Conservation (phyloP, 441 rosid species). For the Capsella rubella region DNA sequence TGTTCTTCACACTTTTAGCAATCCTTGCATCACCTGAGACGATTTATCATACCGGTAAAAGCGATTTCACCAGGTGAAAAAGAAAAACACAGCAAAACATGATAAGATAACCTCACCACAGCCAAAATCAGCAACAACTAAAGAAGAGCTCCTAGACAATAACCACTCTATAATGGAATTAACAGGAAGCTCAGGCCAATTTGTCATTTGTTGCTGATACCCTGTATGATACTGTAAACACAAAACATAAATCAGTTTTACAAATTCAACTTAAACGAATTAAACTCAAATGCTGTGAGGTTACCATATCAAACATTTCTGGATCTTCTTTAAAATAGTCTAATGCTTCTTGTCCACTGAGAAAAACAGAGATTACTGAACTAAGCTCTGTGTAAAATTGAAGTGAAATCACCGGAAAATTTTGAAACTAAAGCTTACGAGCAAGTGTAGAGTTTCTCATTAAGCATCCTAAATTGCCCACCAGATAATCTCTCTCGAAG, state of each 20-base stretch:
- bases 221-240: constrained; percentile 82
- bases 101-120: constrained; percentile 68
- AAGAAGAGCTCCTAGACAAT: constrained; percentile 61
- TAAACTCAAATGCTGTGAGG: not conserved
- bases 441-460: constrained; percentile 95
- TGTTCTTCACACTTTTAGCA: constrained; percentile 81
- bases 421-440: constrained; percentile 50
- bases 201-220: constrained; percentile 92
- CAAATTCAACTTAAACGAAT: not conserved
- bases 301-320: constrained; percentile 69
- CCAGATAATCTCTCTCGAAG: constrained; percentile 82
- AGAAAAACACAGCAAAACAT: not conserved
- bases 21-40: constrained; percentile 83
- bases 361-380: constrained; percentile 1
- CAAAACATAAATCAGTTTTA: constrained; percentile 8
- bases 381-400: not conserved
- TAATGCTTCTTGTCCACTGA: constrained; percentile 85
- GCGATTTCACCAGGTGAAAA: not conserved
- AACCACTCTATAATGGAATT: constrained; percentile 79
- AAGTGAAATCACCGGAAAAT: not conserved
- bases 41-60: not conserved
- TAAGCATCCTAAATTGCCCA: constrained; percentile 89
- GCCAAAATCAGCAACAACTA: constrained; percentile 94
- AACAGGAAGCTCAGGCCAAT: constrained; percentile 94
- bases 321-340: constrained; percentile 80